phyloP scores from a whole-genome alignment of 768 basidiomycete species.

The Dentipellis sp. region DNA sequence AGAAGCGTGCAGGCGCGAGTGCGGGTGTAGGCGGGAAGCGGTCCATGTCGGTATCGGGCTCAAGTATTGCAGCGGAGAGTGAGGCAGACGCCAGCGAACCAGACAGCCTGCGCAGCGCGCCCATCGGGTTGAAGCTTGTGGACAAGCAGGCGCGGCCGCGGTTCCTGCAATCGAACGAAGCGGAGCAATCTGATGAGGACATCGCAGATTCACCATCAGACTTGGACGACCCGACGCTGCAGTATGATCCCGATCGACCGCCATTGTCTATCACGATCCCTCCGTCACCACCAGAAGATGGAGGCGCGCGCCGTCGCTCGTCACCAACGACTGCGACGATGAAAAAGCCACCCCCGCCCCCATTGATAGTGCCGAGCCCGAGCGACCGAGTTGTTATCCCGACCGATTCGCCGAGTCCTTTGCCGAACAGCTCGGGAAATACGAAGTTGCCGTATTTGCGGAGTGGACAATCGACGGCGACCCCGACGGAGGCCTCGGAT shows the following conservation, averaged over 20 bases:
- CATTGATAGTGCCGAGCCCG: slow-evolving; percentile 28
- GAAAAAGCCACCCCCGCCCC: slow-evolving; percentile 45
- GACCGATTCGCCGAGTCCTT: slow-evolving; percentile 27
- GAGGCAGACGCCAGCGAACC: slow-evolving; percentile 15
- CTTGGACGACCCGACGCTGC: slow-evolving; percentile 25
- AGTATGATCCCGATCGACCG: slow-evolving; percentile 19
- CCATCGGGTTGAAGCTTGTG: slow-evolving; percentile 42
- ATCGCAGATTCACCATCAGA: slow-evolving; percentile 31
- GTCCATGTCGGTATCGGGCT: background rate
- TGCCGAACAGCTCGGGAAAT: slow-evolving; percentile 25
- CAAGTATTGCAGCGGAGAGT: slow-evolving; percentile 14
- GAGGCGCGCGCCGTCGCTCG: slow-evolving; percentile 21
- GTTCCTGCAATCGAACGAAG: slow-evolving; percentile 14
- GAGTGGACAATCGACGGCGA: slow-evolving; percentile 17
- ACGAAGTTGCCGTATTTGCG: slow-evolving; percentile 38
- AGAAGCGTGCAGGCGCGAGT: slow-evolving; percentile 31
- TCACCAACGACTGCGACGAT: slow-evolving; percentile 24
- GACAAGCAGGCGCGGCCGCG: slow-evolving; percentile 25
- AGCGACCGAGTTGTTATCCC: slow-evolving; percentile 22
- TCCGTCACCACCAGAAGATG: slow-evolving; percentile 18
- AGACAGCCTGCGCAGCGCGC: slow-evolving; percentile 21
- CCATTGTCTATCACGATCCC: slow-evolving; percentile 30
- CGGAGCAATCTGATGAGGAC: slow-evolving; percentile 19
- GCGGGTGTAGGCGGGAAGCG: slow-evolving; percentile 5
- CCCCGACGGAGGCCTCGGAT: slow-evolving; percentile 4